Evolutionary conservation across 176 grass and related monocot genomes (phyloP).

Genomic region (Hsuehochloa calcarea): DNA sequence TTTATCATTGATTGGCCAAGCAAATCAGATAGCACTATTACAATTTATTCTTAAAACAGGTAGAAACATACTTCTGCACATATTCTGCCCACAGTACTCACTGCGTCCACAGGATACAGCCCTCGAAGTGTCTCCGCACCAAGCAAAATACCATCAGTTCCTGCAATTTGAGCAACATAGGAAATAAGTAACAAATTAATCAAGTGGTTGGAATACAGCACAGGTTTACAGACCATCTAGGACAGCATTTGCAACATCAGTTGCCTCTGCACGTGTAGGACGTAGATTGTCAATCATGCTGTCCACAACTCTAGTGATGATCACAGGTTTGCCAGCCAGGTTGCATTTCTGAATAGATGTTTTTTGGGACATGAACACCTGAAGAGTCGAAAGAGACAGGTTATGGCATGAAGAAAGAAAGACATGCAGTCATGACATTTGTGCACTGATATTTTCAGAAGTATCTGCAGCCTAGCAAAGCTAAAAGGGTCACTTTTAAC

Average conservation of each 20-base stretch:
- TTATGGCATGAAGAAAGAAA: conserved; percentile 20
- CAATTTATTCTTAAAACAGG: conserved; percentile 8
- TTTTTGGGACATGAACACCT: conserved; percentile 97
- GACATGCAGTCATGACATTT: neutral
- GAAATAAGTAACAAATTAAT: conserved; percentile 2
- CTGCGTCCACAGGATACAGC: conserved; percentile 85
- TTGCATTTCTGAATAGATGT: conserved; percentile 83
- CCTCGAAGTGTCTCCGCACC: conserved; percentile 94
- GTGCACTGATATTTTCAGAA: neutral
- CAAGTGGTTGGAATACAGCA: conserved; percentile 1
- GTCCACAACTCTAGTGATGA: conserved; percentile 92
- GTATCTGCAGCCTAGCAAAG: neutral
- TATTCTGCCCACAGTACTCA: conserved; percentile 88
- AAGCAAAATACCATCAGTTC: conserved; percentile 94
- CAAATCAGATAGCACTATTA: neutral
- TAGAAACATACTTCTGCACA: conserved; percentile 79
- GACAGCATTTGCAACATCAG: conserved; percentile 96
- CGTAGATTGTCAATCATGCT: conserved; percentile 97
- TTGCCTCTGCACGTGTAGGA: conserved; percentile 94
- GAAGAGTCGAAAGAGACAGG: conserved; percentile 37
- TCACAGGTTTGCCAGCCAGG: conserved; percentile 80
- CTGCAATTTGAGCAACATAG: conserved; percentile 40
- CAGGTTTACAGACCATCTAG: conserved; percentile 66
- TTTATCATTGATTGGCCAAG: conserved; percentile 25
- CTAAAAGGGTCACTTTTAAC: neutral